These are phyloP conservation scores for Margaritispora aquatica DNA, from an alignment of 495 filamentous ascomycete species.

Conservation along the genomic window DNA sequence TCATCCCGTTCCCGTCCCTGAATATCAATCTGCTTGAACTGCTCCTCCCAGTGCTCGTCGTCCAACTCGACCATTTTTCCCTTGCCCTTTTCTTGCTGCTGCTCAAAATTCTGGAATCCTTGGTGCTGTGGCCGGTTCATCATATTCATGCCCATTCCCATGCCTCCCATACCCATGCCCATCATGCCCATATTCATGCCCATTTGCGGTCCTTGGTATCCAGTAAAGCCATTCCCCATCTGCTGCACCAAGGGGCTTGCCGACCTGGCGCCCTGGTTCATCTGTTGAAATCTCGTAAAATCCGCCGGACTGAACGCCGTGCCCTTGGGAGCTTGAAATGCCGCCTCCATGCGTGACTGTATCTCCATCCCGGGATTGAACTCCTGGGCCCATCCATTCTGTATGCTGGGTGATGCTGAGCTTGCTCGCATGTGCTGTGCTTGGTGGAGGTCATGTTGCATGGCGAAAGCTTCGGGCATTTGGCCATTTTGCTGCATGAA, in stretches of 20 bases:
- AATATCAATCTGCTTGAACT: conserved; percentile 85
- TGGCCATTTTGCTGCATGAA: conserved; percentile 73
- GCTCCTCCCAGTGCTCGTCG: conserved; percentile 90
- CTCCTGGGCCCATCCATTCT: conserved; percentile 61
- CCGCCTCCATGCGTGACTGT: conserved; percentile 75
- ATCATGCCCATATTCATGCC: conserved; percentile 42
- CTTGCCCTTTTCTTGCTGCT: conserved; percentile 69
- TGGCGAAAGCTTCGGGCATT: conserved; percentile 47
- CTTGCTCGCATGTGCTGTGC: conserved; percentile 53
- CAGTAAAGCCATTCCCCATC: conserved; percentile 11
- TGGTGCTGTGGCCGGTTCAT: conserved; percentile 39
- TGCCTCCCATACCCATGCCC: conserved; percentile 30
- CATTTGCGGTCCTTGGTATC: conserved; percentile 49
- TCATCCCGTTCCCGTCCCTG: conserved; percentile 49
- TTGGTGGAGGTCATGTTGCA: conserved; percentile 45
- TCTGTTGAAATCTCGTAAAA: conserved; percentile 78
- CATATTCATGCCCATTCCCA: conserved; percentile 34
- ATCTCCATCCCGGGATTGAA: conserved; percentile 53
- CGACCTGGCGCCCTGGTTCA: conserved; percentile 52
- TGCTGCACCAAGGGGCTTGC: conserved; percentile 43
- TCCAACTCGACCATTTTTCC: conserved; percentile 87
- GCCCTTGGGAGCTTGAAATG: conserved; percentile 55
- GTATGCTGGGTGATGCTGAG: conserved; percentile 48
- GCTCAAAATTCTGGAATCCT: conserved; percentile 28
- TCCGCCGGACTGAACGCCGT: conserved; percentile 75